Conservation (phyloP, 2,329 filamentous ascomycete species). For the Corinectria fuckeliana region DNA sequence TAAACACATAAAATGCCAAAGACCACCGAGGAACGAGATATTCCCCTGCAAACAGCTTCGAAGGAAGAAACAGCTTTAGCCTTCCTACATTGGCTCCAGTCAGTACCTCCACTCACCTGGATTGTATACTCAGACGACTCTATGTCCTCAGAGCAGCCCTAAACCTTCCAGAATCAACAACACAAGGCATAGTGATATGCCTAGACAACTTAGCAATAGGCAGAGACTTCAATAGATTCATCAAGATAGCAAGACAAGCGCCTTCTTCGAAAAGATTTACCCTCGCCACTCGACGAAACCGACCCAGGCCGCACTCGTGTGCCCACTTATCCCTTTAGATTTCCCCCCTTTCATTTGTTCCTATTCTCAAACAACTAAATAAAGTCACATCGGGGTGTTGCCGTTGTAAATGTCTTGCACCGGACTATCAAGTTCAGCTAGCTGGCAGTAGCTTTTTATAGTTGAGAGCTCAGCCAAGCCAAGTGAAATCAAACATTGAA, state of each 20-base stretch:
- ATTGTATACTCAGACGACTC: conserved; percentile 23
- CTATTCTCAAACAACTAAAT: no score
- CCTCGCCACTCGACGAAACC: conserved; percentile 8
- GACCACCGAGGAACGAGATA: not conserved
- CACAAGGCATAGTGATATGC: conserved; percentile 17
- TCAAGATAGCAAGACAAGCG: conserved; percentile 11
- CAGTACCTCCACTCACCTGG: conserved; percentile 3
- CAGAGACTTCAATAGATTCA: conserved; percentile 20
- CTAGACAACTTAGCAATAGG: conserved; percentile 25
- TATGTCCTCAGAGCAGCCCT: conserved; percentile 12
- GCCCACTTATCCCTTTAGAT: not conserved
- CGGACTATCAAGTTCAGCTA: no score
- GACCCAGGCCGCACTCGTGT: not conserved
- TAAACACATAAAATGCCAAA: no score
- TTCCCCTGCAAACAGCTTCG: conserved; percentile 9
- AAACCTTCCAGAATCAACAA: not conserved
- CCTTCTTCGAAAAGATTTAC: conserved; percentile 19
- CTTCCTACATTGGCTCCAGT: conserved; percentile 12
- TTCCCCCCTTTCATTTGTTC: not conserved
- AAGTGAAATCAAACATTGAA: no score
- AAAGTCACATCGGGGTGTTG: no score
- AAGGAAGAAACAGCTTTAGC: conserved; percentile 20
- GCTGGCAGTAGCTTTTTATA: no score
- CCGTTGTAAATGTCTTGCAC: no score
- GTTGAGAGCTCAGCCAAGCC: no score